Percentiles rank a stretch among this genome's conserved stretches.
Evolutionary conservation across 2,329 filamentous ascomycete genomes (phyloP).

Genomic region (Sarocladium brachiariae): DNA sequence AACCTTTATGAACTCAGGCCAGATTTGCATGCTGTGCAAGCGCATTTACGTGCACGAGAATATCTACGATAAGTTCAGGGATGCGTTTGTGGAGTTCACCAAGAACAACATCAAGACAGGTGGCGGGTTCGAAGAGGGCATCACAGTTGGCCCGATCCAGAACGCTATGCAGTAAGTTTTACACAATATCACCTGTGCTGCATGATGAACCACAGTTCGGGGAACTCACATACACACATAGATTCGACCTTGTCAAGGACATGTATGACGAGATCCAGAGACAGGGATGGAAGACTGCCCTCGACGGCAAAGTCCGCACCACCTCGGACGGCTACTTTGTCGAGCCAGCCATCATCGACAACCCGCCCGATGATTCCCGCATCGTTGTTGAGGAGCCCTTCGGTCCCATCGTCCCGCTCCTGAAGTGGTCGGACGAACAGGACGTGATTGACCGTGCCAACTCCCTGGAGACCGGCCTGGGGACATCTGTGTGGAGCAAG

Average conservation of each 20-base stretch:
- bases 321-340: constrained; percentile 45
- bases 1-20: constrained; percentile 50
- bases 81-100: constrained; percentile 23
- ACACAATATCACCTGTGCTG: no score
- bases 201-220: no score
- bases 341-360: constrained; percentile 52
- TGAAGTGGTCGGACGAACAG: constrained; percentile 54
- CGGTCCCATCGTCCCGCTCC: constrained; percentile 55
- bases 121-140: constrained; percentile 33
- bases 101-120: constrained; percentile 30
- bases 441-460: constrained; percentile 53
- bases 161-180: constrained; percentile 46
- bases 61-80: constrained; percentile 50
- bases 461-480: constrained; percentile 43
- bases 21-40: constrained; percentile 38
- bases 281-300: constrained; percentile 34
- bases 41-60: constrained; percentile 54
- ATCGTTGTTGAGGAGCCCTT: constrained; percentile 50
- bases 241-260: constrained; percentile 38
- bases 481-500: constrained; percentile 50
- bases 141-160: constrained; percentile 44
- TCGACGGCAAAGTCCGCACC: constrained; percentile 17
- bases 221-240: no score
- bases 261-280: constrained; percentile 42
- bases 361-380: constrained; percentile 48